Percentiles rank a stretch among this genome's conserved stretches.
Evolutionary conservation across 2,329 filamentous ascomycete genomes (phyloP).

Genomic region (Alternaria postmessia): DNA sequence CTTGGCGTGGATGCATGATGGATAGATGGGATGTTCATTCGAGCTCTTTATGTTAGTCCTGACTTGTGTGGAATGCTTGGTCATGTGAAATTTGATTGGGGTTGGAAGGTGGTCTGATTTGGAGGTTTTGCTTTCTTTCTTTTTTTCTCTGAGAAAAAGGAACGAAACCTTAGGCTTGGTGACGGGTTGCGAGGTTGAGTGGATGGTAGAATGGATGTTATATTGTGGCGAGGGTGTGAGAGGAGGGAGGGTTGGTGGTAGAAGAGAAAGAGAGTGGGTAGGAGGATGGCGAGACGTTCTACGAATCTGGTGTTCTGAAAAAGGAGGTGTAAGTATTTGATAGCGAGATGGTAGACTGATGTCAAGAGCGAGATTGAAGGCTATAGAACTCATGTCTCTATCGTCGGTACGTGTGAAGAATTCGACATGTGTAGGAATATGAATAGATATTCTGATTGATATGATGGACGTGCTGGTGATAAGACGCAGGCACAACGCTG

Average conservation of each 20-base stretch:
- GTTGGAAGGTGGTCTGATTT: not conserved
- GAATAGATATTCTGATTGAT: no score
- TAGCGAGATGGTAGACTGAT: not conserved
- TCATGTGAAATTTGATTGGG: no score
- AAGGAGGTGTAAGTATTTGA: not conserved
- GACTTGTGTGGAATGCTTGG: not conserved
- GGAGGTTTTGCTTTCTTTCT: not conserved
- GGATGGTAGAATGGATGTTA: not conserved
- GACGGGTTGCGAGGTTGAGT: not conserved
- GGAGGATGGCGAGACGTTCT: not conserved
- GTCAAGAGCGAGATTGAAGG: not conserved
- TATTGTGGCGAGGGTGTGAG: not conserved
- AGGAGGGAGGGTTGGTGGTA: not conserved
- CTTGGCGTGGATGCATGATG: no score
- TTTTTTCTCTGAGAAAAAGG: no score
- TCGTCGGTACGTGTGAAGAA: not conserved
- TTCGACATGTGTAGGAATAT: not conserved
- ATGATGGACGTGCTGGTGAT: no score
- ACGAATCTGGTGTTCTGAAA: not conserved
- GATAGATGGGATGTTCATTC: no score
- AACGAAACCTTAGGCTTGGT: no score
- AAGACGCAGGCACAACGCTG: no score
- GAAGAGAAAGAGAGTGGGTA: not conserved
- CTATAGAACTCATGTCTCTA: not conserved
- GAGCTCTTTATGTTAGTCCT: no score